phyloP scores from a whole-genome alignment of 148 eudicot genomes.

The Bassia scoparia region DNA sequence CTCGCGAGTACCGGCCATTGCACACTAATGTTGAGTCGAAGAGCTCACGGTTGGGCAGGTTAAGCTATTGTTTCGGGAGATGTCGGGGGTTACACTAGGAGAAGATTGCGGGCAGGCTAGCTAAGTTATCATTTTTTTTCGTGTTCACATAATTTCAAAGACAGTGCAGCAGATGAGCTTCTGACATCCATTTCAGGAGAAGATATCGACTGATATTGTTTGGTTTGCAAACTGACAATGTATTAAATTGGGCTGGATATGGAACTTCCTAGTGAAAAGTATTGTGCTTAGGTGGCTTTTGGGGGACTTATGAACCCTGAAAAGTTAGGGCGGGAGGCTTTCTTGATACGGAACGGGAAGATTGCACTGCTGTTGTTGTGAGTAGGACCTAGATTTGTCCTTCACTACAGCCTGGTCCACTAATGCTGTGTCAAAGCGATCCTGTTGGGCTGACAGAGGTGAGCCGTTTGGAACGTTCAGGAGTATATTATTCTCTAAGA shows the following conservation, averaged over 20 bases:
- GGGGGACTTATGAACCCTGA: constrained; percentile 78
- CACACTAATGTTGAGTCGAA: constrained; percentile 23
- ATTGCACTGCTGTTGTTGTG: constrained; percentile 40
- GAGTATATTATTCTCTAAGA: constrained; percentile 50
- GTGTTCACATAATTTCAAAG: constrained; percentile 62
- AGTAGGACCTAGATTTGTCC: constrained; percentile 86
- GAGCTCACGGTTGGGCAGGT: constrained; percentile 22
- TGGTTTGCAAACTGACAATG: constrained; percentile 68
- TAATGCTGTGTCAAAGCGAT: constrained; percentile 82
- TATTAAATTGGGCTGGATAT: constrained; percentile 61
- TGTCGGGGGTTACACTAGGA: constrained; percentile 28
- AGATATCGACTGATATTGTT: constrained; percentile 56
- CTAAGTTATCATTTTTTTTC: constrained; percentile 59
- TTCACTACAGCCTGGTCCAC: constrained; percentile 94
- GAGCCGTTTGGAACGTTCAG: constrained; percentile 73
- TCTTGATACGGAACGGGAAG: constrained; percentile 52
- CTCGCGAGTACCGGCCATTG: constrained; percentile 26
- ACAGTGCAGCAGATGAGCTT: constrained; percentile 58
- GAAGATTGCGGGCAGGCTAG: constrained; percentile 21
- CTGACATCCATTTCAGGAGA: constrained; percentile 54
- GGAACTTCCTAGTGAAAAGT: constrained; percentile 49
- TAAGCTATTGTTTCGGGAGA: constrained; percentile 55
- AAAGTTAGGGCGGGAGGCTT: constrained; percentile 58
- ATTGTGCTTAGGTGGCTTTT: constrained; percentile 66
- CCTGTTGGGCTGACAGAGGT: constrained; percentile 76